Conservation (phyloP, 1,284 basidiomycete genomes). For the Tilletia horrida region DNA sequence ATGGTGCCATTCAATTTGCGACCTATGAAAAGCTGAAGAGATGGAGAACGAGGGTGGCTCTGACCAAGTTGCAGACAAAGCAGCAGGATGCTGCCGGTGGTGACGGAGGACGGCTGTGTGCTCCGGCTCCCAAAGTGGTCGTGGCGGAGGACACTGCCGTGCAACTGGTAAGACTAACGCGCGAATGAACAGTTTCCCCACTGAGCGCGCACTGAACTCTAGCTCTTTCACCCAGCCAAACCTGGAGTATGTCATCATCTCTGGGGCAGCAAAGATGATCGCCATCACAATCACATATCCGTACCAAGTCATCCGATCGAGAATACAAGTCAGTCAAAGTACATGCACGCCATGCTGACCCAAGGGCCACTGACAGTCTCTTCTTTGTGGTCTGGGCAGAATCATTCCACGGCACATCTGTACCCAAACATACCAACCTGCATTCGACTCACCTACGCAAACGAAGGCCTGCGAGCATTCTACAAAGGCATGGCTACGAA, state of each 20-base stretch:
- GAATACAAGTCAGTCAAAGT: constrained; percentile 71
- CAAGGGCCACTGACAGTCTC: not conserved
- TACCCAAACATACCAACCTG: constrained; percentile 80
- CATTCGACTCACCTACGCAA: constrained; percentile 72
- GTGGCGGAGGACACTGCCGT: constrained; percentile 18
- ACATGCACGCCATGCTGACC: too few relatives aligned
- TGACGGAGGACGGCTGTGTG: too few relatives aligned
- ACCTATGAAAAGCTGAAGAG: constrained; percentile 92
- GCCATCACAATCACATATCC: constrained; percentile 88
- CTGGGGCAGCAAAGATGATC: constrained; percentile 80
- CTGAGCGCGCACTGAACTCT: constrained; percentile 6
- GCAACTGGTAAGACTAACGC: constrained; percentile 26
- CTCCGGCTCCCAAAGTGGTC: not conserved
- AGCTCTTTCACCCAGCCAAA: constrained; percentile 66
- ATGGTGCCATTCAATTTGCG: constrained; percentile 94
- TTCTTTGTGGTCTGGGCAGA: constrained; percentile 56
- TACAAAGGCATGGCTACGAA: constrained; percentile 96
- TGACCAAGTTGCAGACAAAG: constrained; percentile 19
- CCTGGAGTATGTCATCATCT: constrained; percentile 85
- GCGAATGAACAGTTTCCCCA: not conserved
- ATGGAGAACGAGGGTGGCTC: constrained; percentile 62
- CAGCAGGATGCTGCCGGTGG: constrained; percentile 3
- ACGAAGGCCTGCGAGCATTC: constrained; percentile 80
- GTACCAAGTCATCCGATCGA: constrained; percentile 91
- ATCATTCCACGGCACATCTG: constrained; percentile 54